Conservation (phyloP, 805 yeast species). For the Starmerella geochares region DNA sequence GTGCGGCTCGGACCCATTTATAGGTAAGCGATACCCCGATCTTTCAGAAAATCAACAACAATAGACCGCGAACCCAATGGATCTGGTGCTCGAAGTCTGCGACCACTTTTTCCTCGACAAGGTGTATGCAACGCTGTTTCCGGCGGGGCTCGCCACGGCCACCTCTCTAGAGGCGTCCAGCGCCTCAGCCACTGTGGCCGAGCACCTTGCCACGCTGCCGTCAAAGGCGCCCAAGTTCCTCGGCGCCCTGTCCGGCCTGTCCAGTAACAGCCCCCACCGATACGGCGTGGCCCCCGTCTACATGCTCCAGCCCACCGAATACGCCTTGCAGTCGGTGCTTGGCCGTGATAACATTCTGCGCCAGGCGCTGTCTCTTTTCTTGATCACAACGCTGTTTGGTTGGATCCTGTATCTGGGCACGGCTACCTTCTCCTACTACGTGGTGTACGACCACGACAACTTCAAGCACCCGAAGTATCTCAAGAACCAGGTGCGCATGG, state of each 20-base stretch:
- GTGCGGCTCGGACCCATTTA: background rate
- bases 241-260: conserved; percentile 5
- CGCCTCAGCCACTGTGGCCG: conserved; percentile 15
- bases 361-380: conserved; percentile 55
- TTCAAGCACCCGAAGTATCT: conserved; percentile 93
- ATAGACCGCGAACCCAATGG: conserved; percentile 46
- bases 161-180: conserved; percentile 11
- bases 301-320: conserved; percentile 46
- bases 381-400: conserved; percentile 72
- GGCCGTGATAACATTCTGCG: conserved; percentile 65
- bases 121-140: conserved; percentile 59
- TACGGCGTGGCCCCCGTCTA: conserved; percentile 38
- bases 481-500: conserved; percentile 83
- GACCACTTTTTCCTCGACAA: conserved; percentile 70
- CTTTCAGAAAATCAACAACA: background rate
- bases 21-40: background rate
- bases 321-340: conserved; percentile 56
- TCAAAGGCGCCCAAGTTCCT: conserved; percentile 9
- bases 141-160: conserved; percentile 29
- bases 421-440: conserved; percentile 66
- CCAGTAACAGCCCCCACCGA: conserved; percentile 16
- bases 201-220: conserved; percentile 6
- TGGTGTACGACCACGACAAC: conserved; percentile 76
- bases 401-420: conserved; percentile 66
- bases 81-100: conserved; percentile 70